These are phyloP conservation scores for Chrysoporthe cubensis DNA, from an alignment of 2,329 filamentous ascomycete species.

Conservation along the genomic window DNA sequence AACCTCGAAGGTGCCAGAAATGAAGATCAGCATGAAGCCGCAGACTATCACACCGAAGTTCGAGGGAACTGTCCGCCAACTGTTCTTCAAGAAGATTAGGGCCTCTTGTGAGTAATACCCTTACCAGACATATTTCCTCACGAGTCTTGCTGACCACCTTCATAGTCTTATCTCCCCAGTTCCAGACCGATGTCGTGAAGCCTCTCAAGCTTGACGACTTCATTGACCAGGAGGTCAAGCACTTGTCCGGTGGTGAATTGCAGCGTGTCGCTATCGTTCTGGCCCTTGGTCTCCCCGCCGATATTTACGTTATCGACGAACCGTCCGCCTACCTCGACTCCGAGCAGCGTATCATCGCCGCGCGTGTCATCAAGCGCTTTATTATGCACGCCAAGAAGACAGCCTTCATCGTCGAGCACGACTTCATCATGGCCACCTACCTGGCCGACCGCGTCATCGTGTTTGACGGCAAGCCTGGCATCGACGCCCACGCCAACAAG, in stretches of 20 bases:
- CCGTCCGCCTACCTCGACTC: constrained; percentile 97
- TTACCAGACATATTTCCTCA: too few species aligned
- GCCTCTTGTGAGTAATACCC: constrained; percentile 62
- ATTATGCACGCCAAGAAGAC: constrained; percentile 99
- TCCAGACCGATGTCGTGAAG: constrained; percentile 99
- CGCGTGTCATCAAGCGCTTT: constrained; percentile 98
- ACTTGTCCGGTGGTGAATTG: constrained; percentile 98
- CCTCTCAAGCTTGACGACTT: constrained; percentile 99
- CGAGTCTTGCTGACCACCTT: constrained; percentile 9
- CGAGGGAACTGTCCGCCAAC: constrained; percentile 91
- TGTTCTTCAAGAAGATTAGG: constrained; percentile 99
- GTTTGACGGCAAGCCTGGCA: constrained; percentile 91
- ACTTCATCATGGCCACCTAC: constrained; percentile 92
- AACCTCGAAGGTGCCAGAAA: constrained; percentile 76
- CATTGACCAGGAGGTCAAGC: constrained; percentile 99
- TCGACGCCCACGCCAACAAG: constrained; percentile 83
- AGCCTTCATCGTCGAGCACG: constrained; percentile 98
- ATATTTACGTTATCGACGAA: constrained; percentile 98
- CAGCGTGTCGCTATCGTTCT: constrained; percentile 98
- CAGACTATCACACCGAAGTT: constrained; percentile 99
- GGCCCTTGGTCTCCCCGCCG: constrained; percentile 91
- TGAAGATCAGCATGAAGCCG: constrained; percentile 99
- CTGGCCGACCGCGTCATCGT: constrained; percentile 87
- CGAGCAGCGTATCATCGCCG: constrained; percentile 97
- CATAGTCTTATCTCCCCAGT: constrained; percentile 83